Base-by-base conservation (phyloP, 495 filamentous ascomycete genomes). In the Choiromyces venosus region DNA sequence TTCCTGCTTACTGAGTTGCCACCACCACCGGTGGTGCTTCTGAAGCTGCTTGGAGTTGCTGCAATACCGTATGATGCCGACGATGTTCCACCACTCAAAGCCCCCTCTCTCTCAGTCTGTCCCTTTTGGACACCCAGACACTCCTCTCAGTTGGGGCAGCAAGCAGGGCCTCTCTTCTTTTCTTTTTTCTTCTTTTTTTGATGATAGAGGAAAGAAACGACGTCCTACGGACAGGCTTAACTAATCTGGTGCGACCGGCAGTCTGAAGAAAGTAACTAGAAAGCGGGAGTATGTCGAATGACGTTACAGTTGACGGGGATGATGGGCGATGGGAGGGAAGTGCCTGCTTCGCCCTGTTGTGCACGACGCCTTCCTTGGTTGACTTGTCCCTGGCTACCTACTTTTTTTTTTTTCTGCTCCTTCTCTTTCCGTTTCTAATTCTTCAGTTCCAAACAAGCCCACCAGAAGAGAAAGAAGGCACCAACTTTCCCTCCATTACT, bases 261-360 rank as follows among this genome's bases (percentile, higher is more conserved):
- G 74, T 70, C 71, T 74, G 74, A 69, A 67, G 29, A 74, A 38
- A 67, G 74, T 64, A 73, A 70, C 67, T 44, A 67, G 42, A 72
- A 36, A 46, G 72, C 69, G 68, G 70, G 73, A 69, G 71, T 65
- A 77, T 77, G 75, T 76, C 61, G 66, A 77, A 77, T 77, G 75
- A 77, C 75, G 75, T 77, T 77, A 67, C 67, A 69, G 40, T 44
- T 76, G 75, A 74, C 69, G 75, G 75, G 75, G 75, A 73, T 77
- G 74, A 56, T 70, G 40, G 52, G 73, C 44, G 65, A 73, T 69
- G 75, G 75, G 72, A 74, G 65, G 68, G 74, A 74, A 71, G 71
- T 67, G 67, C 73, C 71, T 73, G 68, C 73, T 71, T 71, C 72
- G 65, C 68, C 65, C 37, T 71, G 72, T 71, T 76, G 72, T 66